Percentiles rank a stretch among this genome's conserved stretches.
These are phyloP conservation scores for Neophaeococcomyces mojaviensis DNA, from an alignment of 2,329 filamentous ascomycete genomes.

Conservation along the genomic window DNA sequence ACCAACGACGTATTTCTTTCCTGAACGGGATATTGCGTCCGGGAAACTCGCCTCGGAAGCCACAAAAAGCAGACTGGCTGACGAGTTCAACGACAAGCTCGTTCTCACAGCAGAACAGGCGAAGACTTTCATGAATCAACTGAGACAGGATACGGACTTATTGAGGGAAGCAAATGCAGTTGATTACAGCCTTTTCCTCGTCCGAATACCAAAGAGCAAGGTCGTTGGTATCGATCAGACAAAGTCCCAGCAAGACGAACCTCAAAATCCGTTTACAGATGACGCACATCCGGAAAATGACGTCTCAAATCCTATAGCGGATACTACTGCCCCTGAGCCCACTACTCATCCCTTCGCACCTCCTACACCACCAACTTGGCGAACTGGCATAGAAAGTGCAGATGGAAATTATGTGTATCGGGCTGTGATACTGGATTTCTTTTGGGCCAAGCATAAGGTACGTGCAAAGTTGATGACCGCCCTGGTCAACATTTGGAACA, in stretches of 20 bases:
- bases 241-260: too few relatives aligned
- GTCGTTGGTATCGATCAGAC: slow-evolving; percentile 12
- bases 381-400: slow-evolving; percentile 52
- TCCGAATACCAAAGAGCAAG: slow-evolving; percentile 44
- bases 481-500: slow-evolving; percentile 57
- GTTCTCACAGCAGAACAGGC: slow-evolving; percentile 49
- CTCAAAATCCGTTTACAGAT: slow-evolving; percentile 24
- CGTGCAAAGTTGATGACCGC: slow-evolving; percentile 60
- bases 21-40: slow-evolving; percentile 62
- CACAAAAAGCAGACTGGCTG: slow-evolving; percentile 58
- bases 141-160: slow-evolving; percentile 57
- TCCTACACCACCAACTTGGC: slow-evolving; percentile 45
- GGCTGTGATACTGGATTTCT: slow-evolving; percentile 64
- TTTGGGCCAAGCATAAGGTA: slow-evolving; percentile 67
- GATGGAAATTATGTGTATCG: slow-evolving; percentile 54
- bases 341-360: slow-evolving; percentile 23
- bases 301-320: neutral
- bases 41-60: slow-evolving; percentile 56
- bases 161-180: slow-evolving; percentile 58
- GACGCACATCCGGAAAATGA: neutral
- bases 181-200: slow-evolving; percentile 68
- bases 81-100: slow-evolving; percentile 61
- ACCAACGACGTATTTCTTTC: slow-evolving; percentile 67
- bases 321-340: neutral
- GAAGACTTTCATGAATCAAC: slow-evolving; percentile 46